Evolutionary conservation across 441 rosid genomes (phyloP), one percentile per base, ranked within the genome.

Genomic region (Pelargonium citronellum): DNA sequence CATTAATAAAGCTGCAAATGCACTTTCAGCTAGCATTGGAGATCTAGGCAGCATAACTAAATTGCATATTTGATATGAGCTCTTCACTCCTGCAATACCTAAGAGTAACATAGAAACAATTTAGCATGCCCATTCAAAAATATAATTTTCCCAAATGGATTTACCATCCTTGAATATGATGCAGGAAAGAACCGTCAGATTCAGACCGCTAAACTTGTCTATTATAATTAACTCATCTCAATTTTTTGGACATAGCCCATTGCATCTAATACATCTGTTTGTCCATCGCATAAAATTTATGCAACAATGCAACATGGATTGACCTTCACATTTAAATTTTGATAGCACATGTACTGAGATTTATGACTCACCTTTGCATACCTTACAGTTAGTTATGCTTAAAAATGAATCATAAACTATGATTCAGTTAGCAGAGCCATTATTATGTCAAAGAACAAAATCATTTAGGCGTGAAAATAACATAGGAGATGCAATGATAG

Each of bases 401-500:
- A 62, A 24, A 1, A 22, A 27, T 24, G 5, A 16, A 27, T 12
- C 3, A 3, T 27, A 30, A 61, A 47, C 2, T 62, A 16, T 9
- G 5, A 63, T 17, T 10, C 46, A 19, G 43, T 24, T n/a, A 27
- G 20, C 37, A 43, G 62, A 58, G 34, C 8, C 6, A 60, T 9
- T 58, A 58, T 57, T 46, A 46, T 44, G 22, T 37, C 63, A 20
- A 11, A 44, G 43, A 49, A 22, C 7, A 57, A 57, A 34, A 57
- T 5, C 15, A n/a, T 37, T 64, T 12, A 6, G 22, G 15, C 27
- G 58, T 41, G 49, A 39, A 24, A 9, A 27, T 20, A 66, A 57
- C 34, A 70, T 37, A 22, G 12, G 37, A 39, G 44, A 64, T 24
- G 19, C 37, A 24, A 2, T 16, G 51, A 76, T 66, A 76, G 51